Percentiles rank a stretch among this genome's conserved stretches.
Evolutionary conservation across 2,329 filamentous ascomycete genomes (phyloP).

Genomic region (Colletotrichum zoysiae): DNA sequence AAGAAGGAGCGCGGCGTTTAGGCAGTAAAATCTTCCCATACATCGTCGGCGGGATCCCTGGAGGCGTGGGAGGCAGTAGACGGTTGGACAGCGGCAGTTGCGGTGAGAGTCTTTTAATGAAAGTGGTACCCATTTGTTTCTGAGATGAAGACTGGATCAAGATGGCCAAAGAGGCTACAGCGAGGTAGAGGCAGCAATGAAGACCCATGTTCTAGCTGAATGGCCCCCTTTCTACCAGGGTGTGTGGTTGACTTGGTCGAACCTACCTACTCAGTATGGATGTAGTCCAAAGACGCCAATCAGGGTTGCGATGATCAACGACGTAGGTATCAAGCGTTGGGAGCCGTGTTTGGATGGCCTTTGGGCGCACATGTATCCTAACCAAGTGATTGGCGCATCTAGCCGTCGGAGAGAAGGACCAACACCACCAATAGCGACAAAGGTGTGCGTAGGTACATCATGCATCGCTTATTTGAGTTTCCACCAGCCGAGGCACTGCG

Average conservation of each 20-base stretch:
- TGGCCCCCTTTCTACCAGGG: not conserved
- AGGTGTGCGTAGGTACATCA: not conserved
- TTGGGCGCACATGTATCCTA: conserved; percentile 10
- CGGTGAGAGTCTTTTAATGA: conserved; percentile 40
- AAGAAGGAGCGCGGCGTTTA: conserved; percentile 40
- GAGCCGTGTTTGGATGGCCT: conserved; percentile 3
- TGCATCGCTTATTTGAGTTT: not conserved
- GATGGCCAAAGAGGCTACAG: conserved; percentile 23
- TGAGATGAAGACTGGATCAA: conserved; percentile 34
- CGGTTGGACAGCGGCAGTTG: conserved; percentile 22
- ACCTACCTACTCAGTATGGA: not conserved
- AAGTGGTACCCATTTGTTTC: conserved; percentile 36
- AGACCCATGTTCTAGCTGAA: conserved; percentile 17
- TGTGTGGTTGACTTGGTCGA: not conserved
- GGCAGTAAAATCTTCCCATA: conserved; percentile 30
- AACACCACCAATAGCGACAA: not conserved
- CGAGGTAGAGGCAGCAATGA: conserved; percentile 33
- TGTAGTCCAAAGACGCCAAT: not conserved
- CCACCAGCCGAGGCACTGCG: not conserved
- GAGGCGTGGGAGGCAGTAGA: conserved; percentile 35
- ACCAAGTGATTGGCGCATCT: not conserved
- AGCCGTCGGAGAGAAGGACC: not conserved
- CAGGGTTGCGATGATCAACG: not conserved
- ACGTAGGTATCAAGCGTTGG: not conserved
- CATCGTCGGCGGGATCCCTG: conserved; percentile 38